Conservation (phyloP, 2,329 filamentous ascomycete genomes). For the Apiospora phragmitis region DNA sequence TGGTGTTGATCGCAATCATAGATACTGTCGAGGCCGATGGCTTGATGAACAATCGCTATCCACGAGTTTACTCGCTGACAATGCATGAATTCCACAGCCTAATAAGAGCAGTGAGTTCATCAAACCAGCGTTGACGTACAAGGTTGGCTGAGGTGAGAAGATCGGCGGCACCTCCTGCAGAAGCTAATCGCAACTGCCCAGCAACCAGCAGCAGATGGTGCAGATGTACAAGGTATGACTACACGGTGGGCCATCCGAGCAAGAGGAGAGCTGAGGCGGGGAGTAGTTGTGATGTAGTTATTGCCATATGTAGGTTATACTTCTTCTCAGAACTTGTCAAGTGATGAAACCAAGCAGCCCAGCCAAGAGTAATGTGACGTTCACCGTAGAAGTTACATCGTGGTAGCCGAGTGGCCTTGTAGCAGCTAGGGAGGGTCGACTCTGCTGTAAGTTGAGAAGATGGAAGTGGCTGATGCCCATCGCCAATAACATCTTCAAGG, state of each 20-base stretch:
- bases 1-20: neutral
- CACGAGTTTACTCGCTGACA: neutral
- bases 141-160: neutral
- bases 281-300: neutral
- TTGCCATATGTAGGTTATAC: neutral
- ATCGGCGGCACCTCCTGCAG: neutral
- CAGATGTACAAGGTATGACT: neutral
- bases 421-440: neutral
- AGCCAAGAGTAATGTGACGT: neutral
- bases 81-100: neutral
- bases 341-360: neutral
- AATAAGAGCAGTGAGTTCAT: neutral
- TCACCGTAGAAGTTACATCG: neutral
- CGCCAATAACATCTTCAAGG: slow-evolving; percentile 10
- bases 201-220: neutral
- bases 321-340: neutral
- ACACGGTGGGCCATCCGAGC: neutral
- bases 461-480: slow-evolving; percentile 5
- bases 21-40: neutral
- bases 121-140: neutral
- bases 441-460: neutral
- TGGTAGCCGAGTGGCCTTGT: neutral
- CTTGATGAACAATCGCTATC: neutral
- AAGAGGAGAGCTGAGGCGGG: neutral
- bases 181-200: neutral